Percentiles rank a stretch among this genome's conserved stretches.
Evolutionary conservation across 371 early-diverging fungal genomes (phyloP).

Genomic region (Mucor velutinosus): DNA sequence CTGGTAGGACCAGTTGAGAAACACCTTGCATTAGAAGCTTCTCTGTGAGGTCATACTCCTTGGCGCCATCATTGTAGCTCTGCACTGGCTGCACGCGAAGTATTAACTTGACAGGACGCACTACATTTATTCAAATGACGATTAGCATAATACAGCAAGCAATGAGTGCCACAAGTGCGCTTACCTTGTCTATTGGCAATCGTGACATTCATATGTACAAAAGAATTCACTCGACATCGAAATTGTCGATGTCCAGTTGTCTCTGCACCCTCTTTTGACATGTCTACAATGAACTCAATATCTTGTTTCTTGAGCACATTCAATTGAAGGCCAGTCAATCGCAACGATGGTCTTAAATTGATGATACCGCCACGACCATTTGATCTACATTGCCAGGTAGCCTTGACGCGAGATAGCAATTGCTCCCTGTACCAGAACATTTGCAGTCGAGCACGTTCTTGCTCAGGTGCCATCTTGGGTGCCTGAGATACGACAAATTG

Average conservation of each 20-base stretch:
- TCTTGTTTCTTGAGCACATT: constrained; percentile 64
- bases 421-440: constrained; percentile 84
- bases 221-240: constrained; percentile 56
- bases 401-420: constrained; percentile 58
- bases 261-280: constrained; percentile 25
- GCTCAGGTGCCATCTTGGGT: constrained; percentile 52
- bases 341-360: constrained; percentile 53
- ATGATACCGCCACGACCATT: constrained; percentile 60
- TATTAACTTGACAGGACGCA: constrained; percentile 58
- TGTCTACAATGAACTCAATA: constrained; percentile 58
- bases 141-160: not conserved
- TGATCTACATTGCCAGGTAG: constrained; percentile 53
- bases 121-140: constrained; percentile 11
- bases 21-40: constrained; percentile 66
- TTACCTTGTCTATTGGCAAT: constrained; percentile 59
- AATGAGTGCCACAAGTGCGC: not conserved
- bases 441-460: constrained; percentile 64
- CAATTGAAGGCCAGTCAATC: constrained; percentile 58
- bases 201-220: constrained; percentile 59
- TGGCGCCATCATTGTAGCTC: constrained; percentile 63
- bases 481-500: constrained; percentile 78
- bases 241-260: constrained; percentile 44
- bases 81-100: constrained; percentile 71
- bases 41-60: constrained; percentile 64
- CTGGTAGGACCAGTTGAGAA: constrained; percentile 59